Base-by-base conservation (phyloP, 1,284 basidiomycete species). In the Ustilago tritici region DNA sequence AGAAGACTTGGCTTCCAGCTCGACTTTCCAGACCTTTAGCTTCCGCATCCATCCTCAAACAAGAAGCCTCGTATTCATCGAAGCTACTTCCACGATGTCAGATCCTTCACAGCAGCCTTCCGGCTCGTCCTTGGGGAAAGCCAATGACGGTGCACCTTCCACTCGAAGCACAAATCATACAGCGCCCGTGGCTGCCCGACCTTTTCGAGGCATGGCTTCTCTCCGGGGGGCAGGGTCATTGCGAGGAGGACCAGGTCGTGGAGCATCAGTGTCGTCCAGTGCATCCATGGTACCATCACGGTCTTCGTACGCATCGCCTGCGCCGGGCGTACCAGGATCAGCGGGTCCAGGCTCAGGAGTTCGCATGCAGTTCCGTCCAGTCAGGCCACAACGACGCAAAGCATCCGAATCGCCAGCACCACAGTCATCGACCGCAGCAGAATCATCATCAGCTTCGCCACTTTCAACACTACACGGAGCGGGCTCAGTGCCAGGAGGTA, bases 381-480 rank as follows among this genome's bases (percentile, higher is more conserved):
- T 83, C 47, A 82, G 82, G 74, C 80, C 82, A 31, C 82, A 80
- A 49, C 78, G 82, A 38, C 73, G 82, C 23, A 78, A 77, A 40
- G 65, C 79, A 38, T 76, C 68, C 41, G 73, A 67, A 38, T 76
- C 73, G 6, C 73, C 73, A 4, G 72, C 72, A 15, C 72, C 72
- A 15, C n/a, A 58, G 19, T 50, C 73, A 14, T 50, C 61, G 11
- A 14, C 54, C 23, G 46, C 70, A 8, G 19, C 53, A 19, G 65
- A 73, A 28, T 28, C 61, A 3, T 63, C 70, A 17, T 56, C 61
- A 14, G 56, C 61, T 4, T 68, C 70, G 9, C 61, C 65, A 5
- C 61, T 68, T 38, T 36, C 57, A 35, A 56, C 49, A 19, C 61
- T 59, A 28, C 31, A 53, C 12, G 49, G 40, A 4, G 68, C 78